phyloP scores from a whole-genome alignment of 148 eudicot species.

The Drosera capensis region DNA sequence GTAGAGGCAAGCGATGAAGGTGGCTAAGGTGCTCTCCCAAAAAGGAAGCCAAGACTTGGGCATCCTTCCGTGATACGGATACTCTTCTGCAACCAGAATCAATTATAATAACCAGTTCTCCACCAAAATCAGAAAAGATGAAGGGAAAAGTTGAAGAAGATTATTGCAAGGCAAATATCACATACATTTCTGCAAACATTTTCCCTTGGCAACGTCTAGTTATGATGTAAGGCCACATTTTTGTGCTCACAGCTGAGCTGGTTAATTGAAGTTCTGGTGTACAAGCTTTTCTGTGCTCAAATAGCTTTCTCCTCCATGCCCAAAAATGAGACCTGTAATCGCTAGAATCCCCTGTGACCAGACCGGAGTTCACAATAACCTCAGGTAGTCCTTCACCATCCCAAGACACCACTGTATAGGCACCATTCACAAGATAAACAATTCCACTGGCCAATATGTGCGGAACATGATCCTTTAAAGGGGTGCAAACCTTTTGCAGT shows the following conservation, averaged over 20 bases:
- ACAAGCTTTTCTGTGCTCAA: conserved; percentile 37
- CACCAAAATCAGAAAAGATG: background rate
- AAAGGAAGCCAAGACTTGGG: conserved; percentile 73
- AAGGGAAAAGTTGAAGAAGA: background rate
- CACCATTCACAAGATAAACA: conserved; percentile 42
- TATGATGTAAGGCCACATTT: conserved; percentile 68
- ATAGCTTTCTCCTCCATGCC: conserved; percentile 47
- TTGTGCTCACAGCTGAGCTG: conserved; percentile 22
- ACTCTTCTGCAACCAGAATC: conserved; percentile 52
- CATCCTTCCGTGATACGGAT: conserved; percentile 45
- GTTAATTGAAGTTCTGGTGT: conserved; percentile 15
- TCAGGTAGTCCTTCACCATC: conserved; percentile 69
- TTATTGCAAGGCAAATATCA: conserved; percentile 5
- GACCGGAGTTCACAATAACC: conserved; percentile 23
- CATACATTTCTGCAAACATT: conserved; percentile 73
- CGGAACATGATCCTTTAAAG: conserved; percentile 57
- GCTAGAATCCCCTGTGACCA: conserved; percentile 13
- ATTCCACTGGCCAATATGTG: conserved; percentile 75
- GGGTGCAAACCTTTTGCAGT: conserved; percentile 35
- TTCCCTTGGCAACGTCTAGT: conserved; percentile 71
- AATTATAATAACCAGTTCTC: conserved; percentile 3
- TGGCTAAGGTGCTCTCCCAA: conserved; percentile 65
- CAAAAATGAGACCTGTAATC: conserved; percentile 44
- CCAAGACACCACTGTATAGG: conserved; percentile 56
- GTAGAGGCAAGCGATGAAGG: conserved; percentile 64